Conservation (phyloP, 169 alveolate species). For the Eimeria acervulina region DNA sequence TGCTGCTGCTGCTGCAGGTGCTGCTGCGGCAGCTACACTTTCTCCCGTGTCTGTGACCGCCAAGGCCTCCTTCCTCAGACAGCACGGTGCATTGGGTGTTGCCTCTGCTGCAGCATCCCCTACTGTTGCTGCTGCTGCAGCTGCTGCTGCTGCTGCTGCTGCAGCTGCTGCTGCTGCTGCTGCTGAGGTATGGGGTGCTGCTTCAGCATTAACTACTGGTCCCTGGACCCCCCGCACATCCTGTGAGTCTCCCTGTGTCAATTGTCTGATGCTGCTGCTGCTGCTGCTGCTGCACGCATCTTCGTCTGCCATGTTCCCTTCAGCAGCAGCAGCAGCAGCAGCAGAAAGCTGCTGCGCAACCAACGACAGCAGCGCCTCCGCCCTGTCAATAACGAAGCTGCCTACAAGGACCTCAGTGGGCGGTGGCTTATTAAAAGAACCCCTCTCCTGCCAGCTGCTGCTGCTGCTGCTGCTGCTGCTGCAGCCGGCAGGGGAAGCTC, state of each 20-base stretch:
- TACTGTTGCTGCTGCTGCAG: not conserved
- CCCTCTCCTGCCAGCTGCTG: not conserved
- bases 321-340: too few species aligned
- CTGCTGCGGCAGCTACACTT: too few species aligned
- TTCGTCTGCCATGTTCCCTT: not conserved
- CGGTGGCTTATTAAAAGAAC: not conserved
- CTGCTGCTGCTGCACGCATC: not conserved
- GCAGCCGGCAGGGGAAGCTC: not conserved
- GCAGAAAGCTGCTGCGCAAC: constrained; percentile 6
- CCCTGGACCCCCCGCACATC: not conserved
- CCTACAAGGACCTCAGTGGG: not conserved
- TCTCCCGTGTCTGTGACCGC: not conserved
- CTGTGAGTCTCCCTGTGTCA: not conserved
- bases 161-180: too few species aligned
- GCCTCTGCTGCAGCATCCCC: not conserved
- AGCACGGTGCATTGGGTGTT: not conserved
- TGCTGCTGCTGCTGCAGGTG: not conserved
- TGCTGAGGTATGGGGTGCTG: not conserved
- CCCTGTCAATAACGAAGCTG: not conserved
- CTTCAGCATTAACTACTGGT: not conserved
- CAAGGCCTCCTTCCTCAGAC: not conserved
- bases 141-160: not conserved
- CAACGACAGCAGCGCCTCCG: constrained; percentile 50
- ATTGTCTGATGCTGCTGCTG: not conserved
- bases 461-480: constrained; percentile 48